phyloP scores from a whole-genome alignment of 768 basidiomycete species.

The Russula virescens region DNA sequence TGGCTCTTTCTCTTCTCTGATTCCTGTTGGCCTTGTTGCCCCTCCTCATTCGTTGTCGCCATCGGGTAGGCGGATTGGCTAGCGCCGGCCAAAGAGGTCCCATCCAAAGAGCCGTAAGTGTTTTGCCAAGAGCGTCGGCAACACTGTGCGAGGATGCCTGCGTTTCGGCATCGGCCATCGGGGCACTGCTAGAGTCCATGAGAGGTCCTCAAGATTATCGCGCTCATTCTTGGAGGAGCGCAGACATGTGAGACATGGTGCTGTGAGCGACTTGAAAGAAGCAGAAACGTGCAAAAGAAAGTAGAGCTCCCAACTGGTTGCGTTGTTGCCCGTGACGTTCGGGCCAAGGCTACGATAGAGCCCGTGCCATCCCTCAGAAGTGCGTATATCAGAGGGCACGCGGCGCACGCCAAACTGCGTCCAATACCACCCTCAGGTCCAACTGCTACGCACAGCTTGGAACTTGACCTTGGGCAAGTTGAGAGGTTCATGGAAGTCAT shows the following conservation, averaged over 20 bases:
- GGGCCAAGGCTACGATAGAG: too few species aligned
- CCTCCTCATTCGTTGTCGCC: slow-evolving; percentile 40
- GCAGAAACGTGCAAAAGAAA: too few species aligned
- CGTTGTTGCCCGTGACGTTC: too few species aligned
- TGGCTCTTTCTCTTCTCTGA: neutral
- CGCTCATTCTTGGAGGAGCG: slow-evolving; percentile 28
- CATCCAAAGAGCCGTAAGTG: slow-evolving; percentile 59
- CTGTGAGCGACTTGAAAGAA: too few species aligned
- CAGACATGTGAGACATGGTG: slow-evolving; percentile 58
- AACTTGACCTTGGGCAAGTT: too few species aligned
- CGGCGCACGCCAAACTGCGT: too few species aligned
- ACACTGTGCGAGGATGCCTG: slow-evolving; percentile 31
- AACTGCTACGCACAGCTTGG: too few species aligned
- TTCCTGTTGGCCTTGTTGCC: neutral
- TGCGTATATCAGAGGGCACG: too few species aligned
- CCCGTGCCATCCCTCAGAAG: too few species aligned
- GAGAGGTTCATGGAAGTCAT: too few species aligned
- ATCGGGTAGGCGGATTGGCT: slow-evolving; percentile 54
- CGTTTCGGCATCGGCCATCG: slow-evolving; percentile 49
- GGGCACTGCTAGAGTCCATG: slow-evolving; percentile 38
- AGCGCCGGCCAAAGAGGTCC: slow-evolving; percentile 57
- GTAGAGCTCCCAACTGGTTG: too few species aligned
- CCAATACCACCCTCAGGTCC: too few species aligned
- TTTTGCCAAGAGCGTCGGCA: slow-evolving; percentile 28
- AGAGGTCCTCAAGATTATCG: slow-evolving; percentile 47